These are phyloP conservation scores for Leavenworthia alabamica DNA, from an alignment of 345 rosid genomes.

Conservation along the genomic window DNA sequence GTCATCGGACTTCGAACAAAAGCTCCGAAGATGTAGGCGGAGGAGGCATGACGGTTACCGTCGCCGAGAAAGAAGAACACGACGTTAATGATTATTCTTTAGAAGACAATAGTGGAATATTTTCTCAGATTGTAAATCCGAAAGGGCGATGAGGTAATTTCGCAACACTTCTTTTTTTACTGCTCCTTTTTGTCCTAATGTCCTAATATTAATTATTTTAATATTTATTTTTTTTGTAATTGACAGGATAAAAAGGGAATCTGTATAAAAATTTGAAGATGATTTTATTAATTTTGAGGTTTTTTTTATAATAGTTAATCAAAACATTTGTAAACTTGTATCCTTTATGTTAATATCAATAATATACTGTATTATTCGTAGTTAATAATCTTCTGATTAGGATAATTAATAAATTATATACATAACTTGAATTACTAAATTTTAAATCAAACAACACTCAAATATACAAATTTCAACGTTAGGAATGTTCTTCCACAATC, in stretches of 20 bases:
- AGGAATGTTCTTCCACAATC: constrained; percentile 22
- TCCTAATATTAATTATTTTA: no score
- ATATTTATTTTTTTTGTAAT: not conserved
- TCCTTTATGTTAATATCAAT: no score
- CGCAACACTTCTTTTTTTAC: no score
- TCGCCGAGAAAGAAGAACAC: constrained; percentile 11
- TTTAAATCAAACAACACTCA: not conserved
- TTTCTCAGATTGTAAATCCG: constrained; percentile 57
- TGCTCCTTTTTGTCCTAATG: not conserved
- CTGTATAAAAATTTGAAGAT: not conserved
- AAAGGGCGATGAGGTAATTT: constrained; percentile 49
- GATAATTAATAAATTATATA: no score
- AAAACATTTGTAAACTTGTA: not conserved
- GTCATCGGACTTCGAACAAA: not conserved
- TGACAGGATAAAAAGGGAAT: not conserved
- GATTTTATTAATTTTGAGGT: not conserved
- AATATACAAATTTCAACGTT: constrained; percentile 12
- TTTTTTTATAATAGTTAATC: not conserved
- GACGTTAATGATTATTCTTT: constrained; percentile 23
- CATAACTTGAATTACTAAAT: no score
- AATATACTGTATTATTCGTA: no score
- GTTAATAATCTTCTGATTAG: no score
- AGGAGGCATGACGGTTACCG: constrained; percentile 22
- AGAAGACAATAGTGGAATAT: constrained; percentile 26
- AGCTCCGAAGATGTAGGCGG: not conserved